These are phyloP conservation scores for Pyrrhoderma lamaoense DNA, from an alignment of 1,284 basidiomycete genomes.

Conservation along the genomic window DNA sequence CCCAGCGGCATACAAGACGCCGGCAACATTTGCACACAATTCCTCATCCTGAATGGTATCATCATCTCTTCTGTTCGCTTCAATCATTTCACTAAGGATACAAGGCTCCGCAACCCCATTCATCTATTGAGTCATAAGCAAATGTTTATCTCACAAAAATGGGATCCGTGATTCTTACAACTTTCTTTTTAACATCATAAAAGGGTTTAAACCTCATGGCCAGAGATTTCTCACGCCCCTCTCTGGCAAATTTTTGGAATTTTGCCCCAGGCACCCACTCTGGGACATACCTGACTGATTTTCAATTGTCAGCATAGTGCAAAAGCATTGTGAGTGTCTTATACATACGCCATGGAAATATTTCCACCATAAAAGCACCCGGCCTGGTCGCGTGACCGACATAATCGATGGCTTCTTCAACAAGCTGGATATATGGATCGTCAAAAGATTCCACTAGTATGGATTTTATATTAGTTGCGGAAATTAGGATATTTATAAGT, in stretches of 20 bases:
- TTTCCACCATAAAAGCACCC: conserved; percentile 33
- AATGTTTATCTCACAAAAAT: not conserved
- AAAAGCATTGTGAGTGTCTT: too few relatives aligned
- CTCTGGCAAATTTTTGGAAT: conserved; percentile 27
- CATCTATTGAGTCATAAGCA: not conserved
- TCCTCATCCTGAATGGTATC: conserved; percentile 2
- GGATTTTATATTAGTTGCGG: too few relatives aligned
- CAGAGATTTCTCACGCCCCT: conserved; percentile 27
- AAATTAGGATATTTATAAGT: not conserved
- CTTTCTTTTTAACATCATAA: conserved; percentile 26
- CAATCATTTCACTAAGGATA: conserved; percentile 9
- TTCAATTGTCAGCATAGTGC: too few relatives aligned
- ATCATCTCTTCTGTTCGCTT: conserved; percentile 3
- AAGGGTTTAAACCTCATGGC: conserved; percentile 29
- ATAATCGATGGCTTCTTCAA: conserved; percentile 35
- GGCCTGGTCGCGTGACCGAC: conserved; percentile 33
- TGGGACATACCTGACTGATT: conserved; percentile 31
- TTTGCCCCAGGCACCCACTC: conserved; percentile 31
- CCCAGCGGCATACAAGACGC: conserved; percentile 27
- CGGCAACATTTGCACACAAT: not conserved
- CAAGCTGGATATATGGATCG: conserved; percentile 34
- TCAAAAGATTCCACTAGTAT: conserved; percentile 14
- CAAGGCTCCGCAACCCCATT: conserved; percentile 7
- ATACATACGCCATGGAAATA: conserved; percentile 29
- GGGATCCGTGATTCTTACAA: conserved; percentile 23